These are phyloP conservation scores for Cerioporus squamosus DNA, from an alignment of 1,284 basidiomycete species.

Conservation along the genomic window DNA sequence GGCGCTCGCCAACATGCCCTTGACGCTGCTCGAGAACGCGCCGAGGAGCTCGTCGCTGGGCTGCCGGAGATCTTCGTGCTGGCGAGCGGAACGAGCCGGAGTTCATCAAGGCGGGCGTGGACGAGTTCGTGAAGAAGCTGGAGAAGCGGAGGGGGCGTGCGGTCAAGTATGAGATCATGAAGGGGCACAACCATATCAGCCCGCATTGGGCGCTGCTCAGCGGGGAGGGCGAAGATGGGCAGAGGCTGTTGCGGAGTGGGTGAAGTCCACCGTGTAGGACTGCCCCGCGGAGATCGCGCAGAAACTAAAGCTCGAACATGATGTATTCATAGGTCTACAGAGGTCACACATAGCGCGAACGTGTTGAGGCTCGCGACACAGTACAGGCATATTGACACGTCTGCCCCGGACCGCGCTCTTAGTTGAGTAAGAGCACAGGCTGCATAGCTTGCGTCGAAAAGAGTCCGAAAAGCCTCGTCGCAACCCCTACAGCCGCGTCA, in stretches of 20 bases:
- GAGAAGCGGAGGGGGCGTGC: conserved; percentile 33
- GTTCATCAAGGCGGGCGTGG: conserved; percentile 40
- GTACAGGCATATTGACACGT: too few relatives aligned
- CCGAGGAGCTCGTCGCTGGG: conserved; percentile 35
- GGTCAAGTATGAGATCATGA: conserved; percentile 42
- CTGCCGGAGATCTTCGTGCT: conserved; percentile 53
- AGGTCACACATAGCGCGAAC: too few relatives aligned
- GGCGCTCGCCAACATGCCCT: conserved; percentile 44
- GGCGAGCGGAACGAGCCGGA: conserved; percentile 53
- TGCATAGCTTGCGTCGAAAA: too few relatives aligned
- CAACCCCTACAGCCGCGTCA: neutral
- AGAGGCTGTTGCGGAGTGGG: conserved; percentile 50
- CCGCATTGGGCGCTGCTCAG: conserved; percentile 50
- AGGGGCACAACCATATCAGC: conserved; percentile 69
- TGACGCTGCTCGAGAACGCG: conserved; percentile 42
- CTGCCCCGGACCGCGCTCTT: too few relatives aligned
- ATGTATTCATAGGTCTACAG: too few relatives aligned
- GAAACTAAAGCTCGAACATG: too few relatives aligned
- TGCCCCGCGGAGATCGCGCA: too few relatives aligned
- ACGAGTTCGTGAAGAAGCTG: conserved; percentile 42
- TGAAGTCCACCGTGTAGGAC: conserved; percentile 16
- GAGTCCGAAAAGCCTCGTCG: too few relatives aligned
- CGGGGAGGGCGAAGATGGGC: conserved; percentile 69
- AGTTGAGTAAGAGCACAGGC: too few relatives aligned
- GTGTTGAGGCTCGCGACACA: too few relatives aligned